Evolutionary conservation across 306 rosid genomes (phyloP), one percentile per base, ranked within the genome.

Genomic region (Quercus engelmannii): DNA sequence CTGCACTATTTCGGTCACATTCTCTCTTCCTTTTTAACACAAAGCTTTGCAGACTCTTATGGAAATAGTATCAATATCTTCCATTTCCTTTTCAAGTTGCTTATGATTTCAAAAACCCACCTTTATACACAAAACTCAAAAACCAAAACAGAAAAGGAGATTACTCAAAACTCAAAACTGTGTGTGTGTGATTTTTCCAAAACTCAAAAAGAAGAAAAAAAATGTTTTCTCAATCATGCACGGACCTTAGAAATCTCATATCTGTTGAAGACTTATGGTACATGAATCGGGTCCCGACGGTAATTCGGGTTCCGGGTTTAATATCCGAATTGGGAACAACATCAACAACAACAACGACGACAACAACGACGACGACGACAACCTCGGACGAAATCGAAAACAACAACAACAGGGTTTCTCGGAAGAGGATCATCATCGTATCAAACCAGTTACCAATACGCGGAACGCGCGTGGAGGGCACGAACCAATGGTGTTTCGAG

Each of bases 371-470:
- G 8, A 5, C 30, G 9, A 14, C 26, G 30, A 28, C n/a, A 8
- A 41, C 11, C 46, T 41, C 12, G 46, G 46, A 41, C 46, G 46
- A 41, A 8, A 41, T 41, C 49, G n/a, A 6, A 52, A 26, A 26
- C 28, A 41, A 41, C 51, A 17, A 56, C 31, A 17, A 3, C 30
- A 43, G 6, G n/a, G 33, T 41, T 41, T 41, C 46, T 41, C 26
- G 25, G 55, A 49, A 55, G 1, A 79, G 92, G 13, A 88, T 92
- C 76, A 76, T 92, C 74, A 74, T 92, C 57, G 97, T 90, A 0
- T 80, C 94, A 3, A 92, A 85, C 69, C 91, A 92, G 90, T 77
- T 92, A 8, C 97, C 97, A 0, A 86, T 92, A 55, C 74, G 72
- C 1, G 87, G 82, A 1, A 25, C 13, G 17, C 85, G 84, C 1